Base-by-base conservation (phyloP, 1,284 basidiomycete species). In the Cerrena zonata region DNA sequence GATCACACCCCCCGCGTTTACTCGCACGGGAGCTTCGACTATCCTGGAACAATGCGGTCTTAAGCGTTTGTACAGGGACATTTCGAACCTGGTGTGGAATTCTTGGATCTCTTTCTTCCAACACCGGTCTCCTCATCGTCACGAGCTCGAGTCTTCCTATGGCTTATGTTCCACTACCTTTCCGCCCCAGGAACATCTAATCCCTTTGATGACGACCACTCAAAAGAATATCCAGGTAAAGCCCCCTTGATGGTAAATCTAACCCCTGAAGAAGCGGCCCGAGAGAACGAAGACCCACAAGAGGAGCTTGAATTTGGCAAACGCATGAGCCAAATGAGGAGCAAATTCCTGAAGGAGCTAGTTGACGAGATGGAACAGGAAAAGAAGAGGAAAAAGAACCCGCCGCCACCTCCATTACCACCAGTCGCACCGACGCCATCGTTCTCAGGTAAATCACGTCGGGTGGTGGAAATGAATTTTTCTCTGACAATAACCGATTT, bases 71-170 rank as follows among this genome's bases (percentile, higher is more conserved):
- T 83, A 44, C 72, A 72, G 49, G 71, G 77, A 30, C 89, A 91
- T 68, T 91, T 92, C 63, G 86, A 89, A 43, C 73, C 79, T 19
- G 76, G 74, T 3, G 66, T 89, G 50, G 89, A 89, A 64, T 86
- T 92, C 55, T 72, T 90, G 39, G 89, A 92, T 66, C 72, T 93
- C 36, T 92, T 93, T 66, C 74, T 89, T 45, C 86, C 88, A 45
- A 77, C 79, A 61, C 81, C 80, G 47, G 74, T 89, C 39, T 78
- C 83, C 18, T 89, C 90, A 5, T 65, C 66, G 3, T 82, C 86
- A 53, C 83, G 90, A 36, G 88, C 86, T 12, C 74, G 73, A 49
- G 85, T 81, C 2, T 90, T 93, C 65, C 65, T 80, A 23, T 77
- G 75, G 70, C 66, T 79, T 47, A 66, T 79, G 51, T 77, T 71